phyloP scores from a whole-genome alignment of 768 basidiomycete species.

The Suillus alpinus region DNA sequence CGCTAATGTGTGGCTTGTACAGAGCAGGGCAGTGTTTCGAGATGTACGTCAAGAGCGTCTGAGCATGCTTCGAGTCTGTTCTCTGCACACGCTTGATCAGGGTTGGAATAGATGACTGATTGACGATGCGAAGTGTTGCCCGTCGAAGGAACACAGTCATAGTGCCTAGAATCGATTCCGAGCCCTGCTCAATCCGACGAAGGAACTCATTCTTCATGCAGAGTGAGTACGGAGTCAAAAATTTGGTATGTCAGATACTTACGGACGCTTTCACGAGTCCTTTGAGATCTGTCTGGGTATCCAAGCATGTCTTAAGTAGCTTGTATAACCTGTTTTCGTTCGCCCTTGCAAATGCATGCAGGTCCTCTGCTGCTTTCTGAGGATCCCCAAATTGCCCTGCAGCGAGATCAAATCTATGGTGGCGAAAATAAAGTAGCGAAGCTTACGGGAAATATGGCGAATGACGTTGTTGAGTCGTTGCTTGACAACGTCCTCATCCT shows the following conservation, averaged over 20 bases:
- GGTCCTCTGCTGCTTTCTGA: conserved; percentile 72
- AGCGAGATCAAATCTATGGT: not conserved
- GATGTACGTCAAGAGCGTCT: conserved; percentile 52
- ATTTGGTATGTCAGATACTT: not conserved
- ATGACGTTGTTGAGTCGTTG: conserved; percentile 53
- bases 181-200: conserved; percentile 70
- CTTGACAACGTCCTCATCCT: conserved; percentile 65
- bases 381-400: conserved; percentile 63
- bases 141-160: conserved; percentile 70
- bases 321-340: conserved; percentile 89
- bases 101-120: conserved; percentile 81
- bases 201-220: conserved; percentile 68
- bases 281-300: conserved; percentile 82
- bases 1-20: conserved; percentile 70
- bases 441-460: conserved; percentile 60
- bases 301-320: conserved; percentile 76
- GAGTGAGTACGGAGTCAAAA: not conserved
- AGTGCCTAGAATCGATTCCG: conserved; percentile 58
- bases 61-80: conserved; percentile 42
- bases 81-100: conserved; percentile 69
- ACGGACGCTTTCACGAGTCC: conserved; percentile 76
- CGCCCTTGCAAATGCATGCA: conserved; percentile 77
- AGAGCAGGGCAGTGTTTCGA: conserved; percentile 76
- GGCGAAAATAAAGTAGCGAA: not conserved
- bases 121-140: conserved; percentile 69